Evolutionary conservation across 2,329 filamentous ascomycete genomes (phyloP), one percentile per base, ranked within the genome.

Genomic region (Ambrosiella xylebori): DNA sequence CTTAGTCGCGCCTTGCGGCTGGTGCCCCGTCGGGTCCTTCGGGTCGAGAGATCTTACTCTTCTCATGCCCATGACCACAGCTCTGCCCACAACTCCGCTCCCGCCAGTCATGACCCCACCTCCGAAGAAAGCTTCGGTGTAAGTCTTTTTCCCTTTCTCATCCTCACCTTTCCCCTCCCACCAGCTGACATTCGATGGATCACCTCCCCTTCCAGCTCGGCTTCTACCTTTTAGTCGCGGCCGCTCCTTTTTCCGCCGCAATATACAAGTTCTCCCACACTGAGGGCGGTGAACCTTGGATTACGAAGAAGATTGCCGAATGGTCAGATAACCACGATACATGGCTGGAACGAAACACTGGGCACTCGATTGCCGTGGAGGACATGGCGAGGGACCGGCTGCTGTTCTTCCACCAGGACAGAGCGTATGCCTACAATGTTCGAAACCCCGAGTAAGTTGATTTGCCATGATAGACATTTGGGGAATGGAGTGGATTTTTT

Each of bases 311-410:
- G 65, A 72, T 74, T 66, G 67, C 69, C 54, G 74, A 75, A 65
- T 71, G 73, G 66, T 38, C 55, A 12, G 51, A 58, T 35, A 69
- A 70, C 62, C 15, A 39, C 6, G 71, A 74, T 65, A 67, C 73
- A 61, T 78, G 74, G 74, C 74, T 75, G 66, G 67, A 71, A 62
- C 75, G 75, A 67, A 80, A 79, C 66, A 66, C 71, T 36, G 66
- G 78, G 57, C 76, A 76, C 68, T 76, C 75, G 45, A 71, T 73
- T 58, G 68, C 73, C 19, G 64, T 76, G 63, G 74, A 81, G 66
- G 76, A 80, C 70, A 78, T 78, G 50, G 76, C 75, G 49, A 75
- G 72, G 65, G 78, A 81, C 69, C 76, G 74, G 65, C 76, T 79
- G 63, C 70, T 81, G 56, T 74, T 81, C 63, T 67, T 72, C 63